phyloP scores from a whole-genome alignment of 1,284 basidiomycete species.

The Fomitopsis palustris region DNA sequence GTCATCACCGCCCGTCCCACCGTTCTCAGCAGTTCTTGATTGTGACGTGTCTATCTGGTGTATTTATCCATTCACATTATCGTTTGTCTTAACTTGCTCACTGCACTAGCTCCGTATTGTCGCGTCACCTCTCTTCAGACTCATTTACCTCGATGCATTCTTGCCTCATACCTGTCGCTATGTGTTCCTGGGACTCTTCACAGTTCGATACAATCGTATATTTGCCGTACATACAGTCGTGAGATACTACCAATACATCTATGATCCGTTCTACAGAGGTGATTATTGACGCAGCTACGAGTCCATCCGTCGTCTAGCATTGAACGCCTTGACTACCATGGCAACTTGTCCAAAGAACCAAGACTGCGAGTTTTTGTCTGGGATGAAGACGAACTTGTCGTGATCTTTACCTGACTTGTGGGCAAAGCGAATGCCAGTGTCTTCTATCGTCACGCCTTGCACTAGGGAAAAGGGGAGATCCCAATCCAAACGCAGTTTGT shows the following conservation, averaged over 20 bases:
- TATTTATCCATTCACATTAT: conserved; percentile 21
- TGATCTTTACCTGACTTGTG: conserved; percentile 70
- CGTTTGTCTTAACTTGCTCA: conserved; percentile 6
- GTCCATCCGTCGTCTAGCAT: conserved; percentile 70
- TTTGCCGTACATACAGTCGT: conserved; percentile 13
- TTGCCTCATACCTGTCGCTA: not conserved
- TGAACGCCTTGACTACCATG: conserved; percentile 71
- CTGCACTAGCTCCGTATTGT: not conserved
- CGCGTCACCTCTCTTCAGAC: conserved; percentile 1
- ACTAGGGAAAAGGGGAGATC: conserved; percentile 88
- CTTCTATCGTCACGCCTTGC: conserved; percentile 85
- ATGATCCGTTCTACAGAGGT: not conserved
- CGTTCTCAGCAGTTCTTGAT: conserved; percentile 5
- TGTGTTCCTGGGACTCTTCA: conserved; percentile 7
- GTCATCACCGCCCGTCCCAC: conserved; percentile 15
- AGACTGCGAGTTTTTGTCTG: conserved; percentile 66
- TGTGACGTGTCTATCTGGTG: not conserved
- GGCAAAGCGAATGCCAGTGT: conserved; percentile 83
- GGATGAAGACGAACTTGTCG: conserved; percentile 74
- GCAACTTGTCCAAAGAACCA: conserved; percentile 80
- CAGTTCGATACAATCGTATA: conserved; percentile 8
- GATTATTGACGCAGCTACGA: conserved; percentile 20
- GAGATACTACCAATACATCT: conserved; percentile 9
- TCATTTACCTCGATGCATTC: conserved; percentile 7
- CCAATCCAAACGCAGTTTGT: conserved; percentile 86